Evolutionary conservation across 306 rosid species (phyloP), one percentile per base, ranked within the genome.

Genomic region (Citrullus colocynthis): DNA sequence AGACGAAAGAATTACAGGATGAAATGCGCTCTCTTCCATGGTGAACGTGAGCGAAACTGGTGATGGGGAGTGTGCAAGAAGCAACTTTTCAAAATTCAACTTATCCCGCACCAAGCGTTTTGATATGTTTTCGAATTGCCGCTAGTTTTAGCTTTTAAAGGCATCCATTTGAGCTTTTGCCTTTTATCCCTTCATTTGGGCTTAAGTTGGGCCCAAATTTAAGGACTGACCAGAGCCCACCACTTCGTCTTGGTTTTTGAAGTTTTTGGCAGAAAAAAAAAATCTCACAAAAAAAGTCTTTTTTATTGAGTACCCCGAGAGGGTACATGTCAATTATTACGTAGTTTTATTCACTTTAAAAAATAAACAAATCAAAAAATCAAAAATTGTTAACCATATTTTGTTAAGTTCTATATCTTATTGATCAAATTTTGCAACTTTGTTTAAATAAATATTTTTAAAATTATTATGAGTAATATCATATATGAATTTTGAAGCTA

Each of bases 21-120:
- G 90, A 76, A 89, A 94, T 18, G 85, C 58, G 65, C 36, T 37
- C 65, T 88, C 91, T 77, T 84, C 97, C 98, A 91, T 90, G 13
- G 80, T 30, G 73, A 57, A 3, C 15, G 80, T 30, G 73, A 57
- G 5, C 15, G 44, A 71, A 56, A 30, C 45, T 52, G 20, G 62
- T 16, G 21, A 73, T 32, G 32, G 45, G 10, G 20, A 44, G 5
- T 20, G 42, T 6, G 76, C 8, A 13, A 24, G 20, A 13, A 6
- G 57, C 24, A 30, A 73, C 9, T 30, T 8, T 48, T 52, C 42
- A 48, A 71, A 13, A 14, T 49, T 13, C 76, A 7, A 51, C 42
- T 24, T 44, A 3, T 70, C n/a, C 18, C 76, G 7, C 39, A 13
- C 58, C 57, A 71, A 28, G 15, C n/a, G 55, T 67, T 67, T 32